Conservation (phyloP, 345 rosid genomes). For the Eucalyptus erythrocorys region DNA sequence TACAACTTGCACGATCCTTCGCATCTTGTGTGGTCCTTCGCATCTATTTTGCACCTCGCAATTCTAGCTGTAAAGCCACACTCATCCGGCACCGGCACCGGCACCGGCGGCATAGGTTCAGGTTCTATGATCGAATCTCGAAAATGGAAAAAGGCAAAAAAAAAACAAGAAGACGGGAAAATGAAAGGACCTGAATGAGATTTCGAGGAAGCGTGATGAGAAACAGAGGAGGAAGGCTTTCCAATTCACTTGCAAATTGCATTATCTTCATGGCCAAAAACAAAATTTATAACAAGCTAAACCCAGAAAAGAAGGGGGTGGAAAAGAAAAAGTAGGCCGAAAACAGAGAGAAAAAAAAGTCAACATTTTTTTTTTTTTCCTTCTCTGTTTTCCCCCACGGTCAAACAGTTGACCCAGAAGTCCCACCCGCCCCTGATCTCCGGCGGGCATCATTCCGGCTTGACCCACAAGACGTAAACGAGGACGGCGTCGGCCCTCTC, state of each 20-base stretch:
- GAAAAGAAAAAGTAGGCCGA: background rate
- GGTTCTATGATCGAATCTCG: background rate
- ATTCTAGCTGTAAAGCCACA: background rate
- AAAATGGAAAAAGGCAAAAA: background rate
- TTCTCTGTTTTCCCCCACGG: background rate
- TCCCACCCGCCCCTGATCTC: fast-evolving
- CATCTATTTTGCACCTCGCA: background rate
- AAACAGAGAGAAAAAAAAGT: background rate
- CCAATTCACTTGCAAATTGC: background rate
- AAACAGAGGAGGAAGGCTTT: background rate
- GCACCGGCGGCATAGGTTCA: background rate
- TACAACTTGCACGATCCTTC: background rate
- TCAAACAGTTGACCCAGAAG: background rate
- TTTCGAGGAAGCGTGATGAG: background rate
- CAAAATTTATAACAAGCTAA: background rate
- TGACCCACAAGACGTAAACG: background rate
- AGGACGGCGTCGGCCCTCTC: background rate
- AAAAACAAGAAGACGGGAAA: fast-evolving
- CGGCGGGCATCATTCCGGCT: background rate
- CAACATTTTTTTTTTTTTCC: background rate
- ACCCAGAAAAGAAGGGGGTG: background rate
- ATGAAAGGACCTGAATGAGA: background rate
- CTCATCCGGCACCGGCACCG: background rate
- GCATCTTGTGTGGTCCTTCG: background rate
- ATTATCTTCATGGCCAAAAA: background rate